Percentiles rank a stretch among this genome's conserved stretches.
Conservation (phyloP, 805 yeast species). For the Pichia membranifaciens region DNA sequence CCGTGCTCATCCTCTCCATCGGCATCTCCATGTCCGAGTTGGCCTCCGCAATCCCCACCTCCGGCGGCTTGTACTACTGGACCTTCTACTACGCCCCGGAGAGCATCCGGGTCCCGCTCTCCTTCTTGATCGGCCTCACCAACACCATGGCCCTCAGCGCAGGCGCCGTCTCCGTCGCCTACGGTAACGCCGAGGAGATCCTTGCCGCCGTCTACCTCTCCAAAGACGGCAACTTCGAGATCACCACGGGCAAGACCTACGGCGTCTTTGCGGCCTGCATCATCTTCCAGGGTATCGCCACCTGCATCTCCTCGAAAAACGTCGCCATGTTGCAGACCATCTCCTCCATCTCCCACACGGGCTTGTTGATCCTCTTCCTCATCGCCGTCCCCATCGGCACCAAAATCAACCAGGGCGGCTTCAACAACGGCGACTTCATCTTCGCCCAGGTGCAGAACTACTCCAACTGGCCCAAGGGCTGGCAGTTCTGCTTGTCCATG, state of each 20-base stretch:
- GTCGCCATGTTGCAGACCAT: constrained; percentile 37
- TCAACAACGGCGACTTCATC: constrained; percentile 32
- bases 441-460: constrained; percentile 32
- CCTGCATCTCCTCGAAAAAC: constrained; percentile 36
- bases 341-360: constrained; percentile 35
- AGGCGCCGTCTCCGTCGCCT: constrained; percentile 39
- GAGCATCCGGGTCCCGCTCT: constrained; percentile 31
- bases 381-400: constrained; percentile 44
- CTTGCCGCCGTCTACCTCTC: constrained; percentile 38
- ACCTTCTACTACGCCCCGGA: constrained; percentile 40
- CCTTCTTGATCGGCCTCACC: constrained; percentile 39
- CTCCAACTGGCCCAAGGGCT: constrained; percentile 37
- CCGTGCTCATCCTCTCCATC: constrained; percentile 45
- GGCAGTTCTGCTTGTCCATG: constrained; percentile 38
- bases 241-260: constrained; percentile 35
- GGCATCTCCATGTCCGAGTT: constrained; percentile 57
- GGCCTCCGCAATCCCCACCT: constrained; percentile 55
- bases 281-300: constrained; percentile 33
- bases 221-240: constrained; percentile 35
- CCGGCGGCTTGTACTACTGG: constrained; percentile 58
- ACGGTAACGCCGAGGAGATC: constrained; percentile 40
- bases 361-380: constrained; percentile 34
- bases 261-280: constrained; percentile 42
- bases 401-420: constrained; percentile 19
- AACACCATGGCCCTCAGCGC: constrained; percentile 37